phyloP scores from a whole-genome alignment of 176 grass and related monocot species.

The Triticum monococcum region DNA sequence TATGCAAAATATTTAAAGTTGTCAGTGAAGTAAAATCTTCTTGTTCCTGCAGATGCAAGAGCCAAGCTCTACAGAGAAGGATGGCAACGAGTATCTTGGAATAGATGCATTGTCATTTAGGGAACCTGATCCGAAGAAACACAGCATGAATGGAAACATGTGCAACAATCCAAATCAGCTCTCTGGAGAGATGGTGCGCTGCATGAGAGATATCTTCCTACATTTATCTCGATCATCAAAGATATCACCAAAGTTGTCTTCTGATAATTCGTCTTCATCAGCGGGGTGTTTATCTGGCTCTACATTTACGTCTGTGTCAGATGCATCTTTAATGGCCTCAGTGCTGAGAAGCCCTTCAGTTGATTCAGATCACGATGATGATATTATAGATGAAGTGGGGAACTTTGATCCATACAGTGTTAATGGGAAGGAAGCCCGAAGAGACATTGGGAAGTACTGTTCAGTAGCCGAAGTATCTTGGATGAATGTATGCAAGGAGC shows the following conservation, averaged over 20 bases:
- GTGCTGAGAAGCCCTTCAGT: constrained; percentile 55
- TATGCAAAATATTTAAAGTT: constrained; percentile 18
- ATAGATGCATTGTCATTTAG: constrained; percentile 36
- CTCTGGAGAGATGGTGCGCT: constrained; percentile 91
- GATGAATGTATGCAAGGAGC: constrained; percentile 87
- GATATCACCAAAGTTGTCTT: constrained; percentile 41
- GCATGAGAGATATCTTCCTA: constrained; percentile 93
- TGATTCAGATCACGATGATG: constrained; percentile 43
- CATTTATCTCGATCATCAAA: constrained; percentile 77
- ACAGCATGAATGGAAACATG: constrained; percentile 29
- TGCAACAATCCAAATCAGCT: constrained; percentile 74
- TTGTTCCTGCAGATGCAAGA: constrained; percentile 45
- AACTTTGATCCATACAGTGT: constrained; percentile 78
- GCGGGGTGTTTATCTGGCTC: constrained; percentile 50
- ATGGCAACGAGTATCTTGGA: constrained; percentile 34
- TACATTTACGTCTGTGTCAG: constrained; percentile 61
- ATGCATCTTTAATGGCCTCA: constrained; percentile 58
- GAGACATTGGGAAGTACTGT: constrained; percentile 78
- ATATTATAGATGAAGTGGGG: constrained; percentile 41
- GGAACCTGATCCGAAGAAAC: constrained; percentile 31
- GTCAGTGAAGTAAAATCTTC: background rate
- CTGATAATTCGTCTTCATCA: constrained; percentile 63
- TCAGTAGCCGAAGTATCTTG: constrained; percentile 76
- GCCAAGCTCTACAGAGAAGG: constrained; percentile 13
- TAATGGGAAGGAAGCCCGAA: constrained; percentile 65